Base-by-base conservation (phyloP, 257 asterid species). In the Datura wrightii region DNA sequence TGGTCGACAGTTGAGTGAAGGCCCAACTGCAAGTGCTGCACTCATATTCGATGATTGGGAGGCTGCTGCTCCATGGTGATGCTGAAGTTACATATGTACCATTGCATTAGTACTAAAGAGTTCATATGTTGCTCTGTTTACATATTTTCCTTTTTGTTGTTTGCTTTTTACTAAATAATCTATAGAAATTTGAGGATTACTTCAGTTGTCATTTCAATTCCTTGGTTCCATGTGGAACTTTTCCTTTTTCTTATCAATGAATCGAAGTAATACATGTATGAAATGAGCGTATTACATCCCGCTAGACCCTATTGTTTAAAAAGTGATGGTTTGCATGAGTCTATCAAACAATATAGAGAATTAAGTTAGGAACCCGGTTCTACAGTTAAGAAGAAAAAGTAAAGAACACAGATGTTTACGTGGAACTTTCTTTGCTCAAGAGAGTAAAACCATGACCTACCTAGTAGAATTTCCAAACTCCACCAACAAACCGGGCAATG, bases 41-140 rank as follows among this genome's bases (percentile, higher is more conserved):
- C 24, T 78, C 63, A 53, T 63, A 78, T 52, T 50, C 82, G 63
- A 39, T 69, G 52, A 39, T 69, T 37, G 5, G 13, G 59, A 78
- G 4, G 82, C 82, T 78, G 63, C 11, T 76, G 46, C 82, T 1
- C 82, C 63, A 1, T 76, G 82, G 63, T 78, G 69, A 63, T 63
- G 13, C 18, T 60, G 67, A 19, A 19, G 39, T 60, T n/a, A 53
- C 58, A 53, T 52, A 58, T 19, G 37, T 60, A 24, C 14, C 67
- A 60, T 19, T 60, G 8, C 14, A 8, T 37, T 34, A 34, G 13
- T 50, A 10, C n/a, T 65, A 11, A 24, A 15, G 16, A 31, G 37
- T 60, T 60, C 39, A 60, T 48, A 8, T 24, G 39, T 19, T 19
- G 39, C 3, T 10, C 1, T 60, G 15, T 8, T 59, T 48, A 48